These are phyloP conservation scores for Geosiphon pyriformis DNA, from an alignment of 192 early-diverging fungal species.

Conservation along the genomic window DNA sequence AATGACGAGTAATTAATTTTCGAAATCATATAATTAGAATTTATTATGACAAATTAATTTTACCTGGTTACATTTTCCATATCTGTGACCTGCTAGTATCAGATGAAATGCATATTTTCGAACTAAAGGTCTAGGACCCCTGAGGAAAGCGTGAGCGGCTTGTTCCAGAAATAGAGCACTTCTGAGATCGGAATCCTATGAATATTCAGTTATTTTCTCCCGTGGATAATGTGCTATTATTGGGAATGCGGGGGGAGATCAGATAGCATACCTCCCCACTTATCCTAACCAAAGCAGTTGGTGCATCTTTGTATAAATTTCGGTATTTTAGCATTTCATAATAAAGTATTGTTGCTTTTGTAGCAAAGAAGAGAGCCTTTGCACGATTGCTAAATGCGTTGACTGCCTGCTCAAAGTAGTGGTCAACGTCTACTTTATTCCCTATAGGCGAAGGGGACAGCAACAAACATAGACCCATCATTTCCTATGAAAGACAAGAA, in stretches of 20 bases:
- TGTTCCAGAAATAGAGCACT: conserved; percentile 85
- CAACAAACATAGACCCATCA: conserved; percentile 81
- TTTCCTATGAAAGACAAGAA: conserved; percentile 51
- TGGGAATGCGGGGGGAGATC: no score
- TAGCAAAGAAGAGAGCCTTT: conserved; percentile 57
- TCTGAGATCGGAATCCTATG: conserved; percentile 67
- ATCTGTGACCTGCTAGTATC: conserved; percentile 81
- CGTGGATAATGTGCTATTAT: no score
- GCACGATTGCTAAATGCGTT: conserved; percentile 60
- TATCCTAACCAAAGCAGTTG: conserved; percentile 63
- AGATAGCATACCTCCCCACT: conserved; percentile 69
- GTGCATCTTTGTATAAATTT: conserved; percentile 63
- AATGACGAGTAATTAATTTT: neutral
- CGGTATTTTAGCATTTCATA: conserved; percentile 77
- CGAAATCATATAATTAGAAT: no score
- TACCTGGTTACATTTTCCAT: conserved; percentile 72
- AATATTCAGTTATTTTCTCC: conserved; percentile 14
- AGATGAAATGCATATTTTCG: conserved; percentile 90
- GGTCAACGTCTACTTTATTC: conserved; percentile 46
- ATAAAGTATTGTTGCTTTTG: conserved; percentile 68
- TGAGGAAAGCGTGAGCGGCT: conserved; percentile 76
- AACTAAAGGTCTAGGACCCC: conserved; percentile 56
- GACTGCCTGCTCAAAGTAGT: conserved; percentile 71
- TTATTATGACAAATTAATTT: conserved; percentile 1
- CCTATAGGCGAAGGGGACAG: conserved; percentile 53